Evolutionary conservation across 768 basidiomycete species (phyloP).

Genomic region (Kwoniella dendrophila): DNA sequence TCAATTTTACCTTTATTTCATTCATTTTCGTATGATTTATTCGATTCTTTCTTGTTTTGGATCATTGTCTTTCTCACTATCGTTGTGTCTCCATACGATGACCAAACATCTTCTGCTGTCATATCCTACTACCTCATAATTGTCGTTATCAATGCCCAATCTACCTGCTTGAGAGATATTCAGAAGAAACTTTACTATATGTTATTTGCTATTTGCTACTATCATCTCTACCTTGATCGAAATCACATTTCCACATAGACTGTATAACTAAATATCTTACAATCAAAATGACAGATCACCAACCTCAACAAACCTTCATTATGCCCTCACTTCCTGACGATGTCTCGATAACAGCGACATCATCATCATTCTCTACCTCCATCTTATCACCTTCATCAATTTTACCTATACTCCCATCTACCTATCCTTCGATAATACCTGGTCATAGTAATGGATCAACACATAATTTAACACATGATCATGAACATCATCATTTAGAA

Average conservation of each 20-base stretch:
- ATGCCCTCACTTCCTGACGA: neutral
- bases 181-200: no score
- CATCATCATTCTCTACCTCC: neutral
- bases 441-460: neutral
- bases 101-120: no score
- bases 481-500: no score
- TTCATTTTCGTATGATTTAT: neutral
- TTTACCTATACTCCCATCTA: neutral
- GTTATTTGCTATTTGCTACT: no score
- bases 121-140: no score
- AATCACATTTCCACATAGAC: neutral
- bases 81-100: no score
- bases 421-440: neutral
- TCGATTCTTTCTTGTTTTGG: neutral
- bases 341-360: neutral
- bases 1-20: neutral
- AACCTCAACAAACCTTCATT: constrained; percentile 6
- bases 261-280: neutral
- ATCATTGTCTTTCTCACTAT: neutral
- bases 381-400: neutral
- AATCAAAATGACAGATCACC: neutral
- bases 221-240: no score
- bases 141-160: no score
- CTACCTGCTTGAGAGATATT: no score
- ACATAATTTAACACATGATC: neutral